Evolutionary conservation across 371 early-diverging fungal species (phyloP).

Genomic region (Thermomucor indicae-seudaticae): DNA sequence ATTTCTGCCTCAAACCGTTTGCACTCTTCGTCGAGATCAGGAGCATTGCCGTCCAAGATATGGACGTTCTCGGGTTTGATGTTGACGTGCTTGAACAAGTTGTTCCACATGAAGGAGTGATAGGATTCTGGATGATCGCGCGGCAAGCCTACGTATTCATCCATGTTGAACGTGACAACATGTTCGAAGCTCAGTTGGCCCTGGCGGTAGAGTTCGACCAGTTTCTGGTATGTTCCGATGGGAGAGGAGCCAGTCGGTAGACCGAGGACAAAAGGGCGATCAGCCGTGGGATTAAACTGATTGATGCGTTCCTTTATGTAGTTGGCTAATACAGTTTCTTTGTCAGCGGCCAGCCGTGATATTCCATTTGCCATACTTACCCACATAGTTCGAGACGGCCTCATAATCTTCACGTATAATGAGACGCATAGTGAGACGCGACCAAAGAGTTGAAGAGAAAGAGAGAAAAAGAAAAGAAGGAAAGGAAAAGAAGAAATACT

Average conservation of each 20-base stretch:
- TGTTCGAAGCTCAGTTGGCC: conserved; percentile 62
- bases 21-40: conserved; percentile 78
- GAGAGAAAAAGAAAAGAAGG: no score
- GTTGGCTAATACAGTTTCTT: conserved; percentile 47
- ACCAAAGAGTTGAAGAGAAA: no score
- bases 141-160: conserved; percentile 56
- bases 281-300: conserved; percentile 70
- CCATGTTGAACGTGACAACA: conserved; percentile 75
- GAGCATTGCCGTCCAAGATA: conserved; percentile 84
- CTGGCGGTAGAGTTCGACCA: conserved; percentile 56
- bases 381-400: conserved; percentile 59
- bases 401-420: conserved; percentile 68
- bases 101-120: conserved; percentile 85
- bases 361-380: no score
- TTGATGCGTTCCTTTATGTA: conserved; percentile 80
- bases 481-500: no score
- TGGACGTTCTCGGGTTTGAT: conserved; percentile 77
- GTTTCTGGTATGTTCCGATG: conserved; percentile 62
- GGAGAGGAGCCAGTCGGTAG: conserved; percentile 87
- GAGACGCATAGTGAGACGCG: no score
- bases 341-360: not conserved
- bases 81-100: conserved; percentile 81
- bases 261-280: conserved; percentile 81
- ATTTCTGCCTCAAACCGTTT: conserved; percentile 77
- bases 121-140: conserved; percentile 81